phyloP scores from a whole-genome alignment of 495 filamentous ascomycete species.

The Paragyromitra xinjiangensis region DNA sequence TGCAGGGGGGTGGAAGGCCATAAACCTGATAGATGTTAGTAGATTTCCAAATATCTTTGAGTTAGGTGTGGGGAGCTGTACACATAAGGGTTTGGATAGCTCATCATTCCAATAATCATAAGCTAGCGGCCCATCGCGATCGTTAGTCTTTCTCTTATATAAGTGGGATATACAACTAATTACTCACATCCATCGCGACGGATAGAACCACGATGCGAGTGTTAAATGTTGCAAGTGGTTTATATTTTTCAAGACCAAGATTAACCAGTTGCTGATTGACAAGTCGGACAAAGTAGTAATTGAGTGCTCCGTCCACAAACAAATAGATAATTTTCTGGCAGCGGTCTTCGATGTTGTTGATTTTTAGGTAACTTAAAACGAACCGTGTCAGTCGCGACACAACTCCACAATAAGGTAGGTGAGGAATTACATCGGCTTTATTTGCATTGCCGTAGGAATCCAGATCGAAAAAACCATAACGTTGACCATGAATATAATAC shows the following conservation, averaged over 20 bases:
- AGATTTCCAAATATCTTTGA: background rate
- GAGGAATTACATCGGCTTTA: slow-evolving; percentile 21
- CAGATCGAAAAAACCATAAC: slow-evolving; percentile 21
- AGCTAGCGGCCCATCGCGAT: background rate
- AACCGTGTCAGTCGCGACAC: slow-evolving; percentile 1
- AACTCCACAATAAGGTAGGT: background rate
- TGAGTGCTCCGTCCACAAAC: slow-evolving; percentile 37
- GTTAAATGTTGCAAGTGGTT: slow-evolving; percentile 44
- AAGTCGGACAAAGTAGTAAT: slow-evolving; percentile 47
- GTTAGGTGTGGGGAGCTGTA: background rate
- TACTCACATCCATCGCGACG: slow-evolving; percentile 43
- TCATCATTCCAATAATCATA: slow-evolving; percentile 32
- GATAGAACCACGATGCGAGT: slow-evolving; percentile 42
- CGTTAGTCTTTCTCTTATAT: slow-evolving; percentile 6
- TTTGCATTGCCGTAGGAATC: slow-evolving; percentile 24
- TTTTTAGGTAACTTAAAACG: slow-evolving; percentile 15
- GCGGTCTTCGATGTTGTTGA: slow-evolving; percentile 40
- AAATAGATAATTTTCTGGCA: slow-evolving; percentile 42
- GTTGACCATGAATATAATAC: slow-evolving; percentile 15
- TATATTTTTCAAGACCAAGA: slow-evolving; percentile 41
- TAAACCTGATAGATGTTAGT: slow-evolving; percentile 20
- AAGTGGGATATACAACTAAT: background rate
- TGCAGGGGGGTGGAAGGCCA: slow-evolving; percentile 63
- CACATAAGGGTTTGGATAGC: slow-evolving; percentile 37
- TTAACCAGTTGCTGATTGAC: slow-evolving; percentile 29